Conservation (phyloP, 345 rosid species). For the Boechera divaricarpa region DNA sequence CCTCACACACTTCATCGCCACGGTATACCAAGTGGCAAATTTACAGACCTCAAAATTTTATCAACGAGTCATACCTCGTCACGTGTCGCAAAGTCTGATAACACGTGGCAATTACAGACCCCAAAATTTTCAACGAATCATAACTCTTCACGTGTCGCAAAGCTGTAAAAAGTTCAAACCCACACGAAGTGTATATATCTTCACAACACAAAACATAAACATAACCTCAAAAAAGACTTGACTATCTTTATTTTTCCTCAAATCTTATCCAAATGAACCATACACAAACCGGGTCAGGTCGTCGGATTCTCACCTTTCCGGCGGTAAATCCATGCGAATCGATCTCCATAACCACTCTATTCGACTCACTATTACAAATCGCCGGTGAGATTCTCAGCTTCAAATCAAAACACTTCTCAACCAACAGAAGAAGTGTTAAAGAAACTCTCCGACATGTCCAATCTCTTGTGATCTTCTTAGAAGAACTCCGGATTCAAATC, state of each 20-base stretch:
- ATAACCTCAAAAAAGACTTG: conserved; percentile 19
- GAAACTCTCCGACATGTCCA: conserved; percentile 58
- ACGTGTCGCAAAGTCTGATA: conserved; percentile 1
- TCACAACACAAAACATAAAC: conserved; percentile 12
- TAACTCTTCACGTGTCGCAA: conserved; percentile 25
- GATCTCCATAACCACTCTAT: conserved; percentile 52
- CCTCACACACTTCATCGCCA: conserved; percentile 30
- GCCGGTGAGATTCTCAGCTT: conserved; percentile 51
- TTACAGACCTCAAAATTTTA: not conserved
- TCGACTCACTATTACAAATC: conserved; percentile 58
- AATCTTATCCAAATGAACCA: conserved; percentile 48
- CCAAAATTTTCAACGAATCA: conserved; percentile 3
- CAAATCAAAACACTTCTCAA: conserved; percentile 50
- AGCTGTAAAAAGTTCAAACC: conserved; percentile 4
- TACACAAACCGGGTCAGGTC: conserved; percentile 46
- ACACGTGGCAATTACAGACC: conserved; percentile 29
- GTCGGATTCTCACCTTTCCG: conserved; percentile 73
- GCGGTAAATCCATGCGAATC: conserved; percentile 64
- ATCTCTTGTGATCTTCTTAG: conserved; percentile 53
- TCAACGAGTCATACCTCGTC: conserved; percentile 13
- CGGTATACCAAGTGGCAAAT: conserved; percentile 33
- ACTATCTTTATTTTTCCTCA: not conserved
- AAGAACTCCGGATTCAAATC: conserved; percentile 52
- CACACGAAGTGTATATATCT: conserved; percentile 37
- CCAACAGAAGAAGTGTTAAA: conserved; percentile 56